Percentiles rank a stretch among this genome's conserved stretches.
Evolutionary conservation across 108 stramenopile genomes (phyloP).

Genomic region (Nitzschia sp.): DNA sequence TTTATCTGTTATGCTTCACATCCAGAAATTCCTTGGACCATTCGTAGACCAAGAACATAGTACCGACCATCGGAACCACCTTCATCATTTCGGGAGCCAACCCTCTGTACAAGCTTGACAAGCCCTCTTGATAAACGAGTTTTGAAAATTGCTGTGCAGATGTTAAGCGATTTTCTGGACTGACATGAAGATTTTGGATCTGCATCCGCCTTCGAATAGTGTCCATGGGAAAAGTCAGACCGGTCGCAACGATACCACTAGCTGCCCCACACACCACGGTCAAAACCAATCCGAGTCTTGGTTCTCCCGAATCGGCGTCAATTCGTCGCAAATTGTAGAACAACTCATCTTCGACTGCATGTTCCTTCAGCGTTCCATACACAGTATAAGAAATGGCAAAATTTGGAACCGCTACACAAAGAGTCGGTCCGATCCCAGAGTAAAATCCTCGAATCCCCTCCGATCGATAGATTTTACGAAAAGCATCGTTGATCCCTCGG

Average conservation of each 20-base stretch:
- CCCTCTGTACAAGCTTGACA: constrained; percentile 87
- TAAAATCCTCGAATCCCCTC: constrained; percentile 89
- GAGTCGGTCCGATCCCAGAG: constrained; percentile 83
- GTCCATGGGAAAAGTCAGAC: constrained; percentile 90
- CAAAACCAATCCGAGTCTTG: constrained; percentile 67
- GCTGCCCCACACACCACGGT: constrained; percentile 83
- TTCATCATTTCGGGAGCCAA: constrained; percentile 91
- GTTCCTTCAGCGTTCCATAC: constrained; percentile 89
- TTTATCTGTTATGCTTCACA: constrained; percentile 47
- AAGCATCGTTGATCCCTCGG: constrained; percentile 82
- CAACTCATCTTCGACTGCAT: constrained; percentile 81
- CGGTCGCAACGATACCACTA: constrained; percentile 74
- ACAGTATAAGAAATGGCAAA: constrained; percentile 89
- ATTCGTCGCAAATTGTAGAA: constrained; percentile 88
- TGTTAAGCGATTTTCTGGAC: constrained; percentile 55
- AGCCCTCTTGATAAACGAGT: constrained; percentile 69
- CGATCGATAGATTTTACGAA: constrained; percentile 70
- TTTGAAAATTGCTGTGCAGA: constrained; percentile 56
- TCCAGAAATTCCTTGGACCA: constrained; percentile 72
- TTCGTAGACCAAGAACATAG: constrained; percentile 93
- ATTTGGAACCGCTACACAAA: constrained; percentile 92
- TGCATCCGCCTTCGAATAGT: constrained; percentile 91
- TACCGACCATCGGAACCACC: constrained; percentile 94
- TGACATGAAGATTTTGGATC: constrained; percentile 82
- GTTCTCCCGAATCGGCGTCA: constrained; percentile 77